Percentiles rank a stretch among this genome's conserved stretches.
Evolutionary conservation across 768 basidiomycete genomes (phyloP).

Genomic region (Phylloporus sp.): DNA sequence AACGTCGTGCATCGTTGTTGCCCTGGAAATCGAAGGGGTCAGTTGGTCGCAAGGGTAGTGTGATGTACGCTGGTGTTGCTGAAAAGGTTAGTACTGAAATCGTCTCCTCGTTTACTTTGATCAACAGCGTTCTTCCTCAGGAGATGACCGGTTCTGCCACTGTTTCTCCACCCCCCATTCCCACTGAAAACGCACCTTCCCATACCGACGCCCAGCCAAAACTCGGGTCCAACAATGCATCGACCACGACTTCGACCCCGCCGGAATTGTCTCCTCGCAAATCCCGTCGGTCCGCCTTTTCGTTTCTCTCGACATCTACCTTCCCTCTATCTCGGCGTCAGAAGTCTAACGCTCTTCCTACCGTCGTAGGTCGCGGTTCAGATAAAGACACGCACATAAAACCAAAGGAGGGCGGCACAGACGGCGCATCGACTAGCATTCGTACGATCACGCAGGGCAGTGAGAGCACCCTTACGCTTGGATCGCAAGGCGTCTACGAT

Average conservation of each 20-base stretch:
- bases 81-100: background rate
- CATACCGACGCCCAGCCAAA: background rate
- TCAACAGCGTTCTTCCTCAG: background rate
- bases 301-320: conserved; percentile 19
- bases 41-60: background rate
- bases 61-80: background rate
- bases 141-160: background rate
- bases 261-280: conserved; percentile 5
- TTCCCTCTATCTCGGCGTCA: conserved; percentile 19
- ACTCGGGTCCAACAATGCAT: background rate
- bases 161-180: background rate
- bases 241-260: background rate
- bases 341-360: conserved; percentile 6
- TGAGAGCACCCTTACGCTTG: conserved; percentile 15
- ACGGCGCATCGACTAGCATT: conserved; percentile 20
- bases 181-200: background rate
- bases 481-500: conserved; percentile 3
- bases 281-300: conserved; percentile 23
- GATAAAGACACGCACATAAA: background rate
- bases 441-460: conserved; percentile 19
- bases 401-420: conserved; percentile 7
- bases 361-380: background rate
- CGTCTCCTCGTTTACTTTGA: background rate
- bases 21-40: conserved; percentile 21
- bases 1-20: conserved; percentile 18